Evolutionary conservation across 495 filamentous ascomycete species (phyloP).

Genomic region (Astrothelium macrocarpum): DNA sequence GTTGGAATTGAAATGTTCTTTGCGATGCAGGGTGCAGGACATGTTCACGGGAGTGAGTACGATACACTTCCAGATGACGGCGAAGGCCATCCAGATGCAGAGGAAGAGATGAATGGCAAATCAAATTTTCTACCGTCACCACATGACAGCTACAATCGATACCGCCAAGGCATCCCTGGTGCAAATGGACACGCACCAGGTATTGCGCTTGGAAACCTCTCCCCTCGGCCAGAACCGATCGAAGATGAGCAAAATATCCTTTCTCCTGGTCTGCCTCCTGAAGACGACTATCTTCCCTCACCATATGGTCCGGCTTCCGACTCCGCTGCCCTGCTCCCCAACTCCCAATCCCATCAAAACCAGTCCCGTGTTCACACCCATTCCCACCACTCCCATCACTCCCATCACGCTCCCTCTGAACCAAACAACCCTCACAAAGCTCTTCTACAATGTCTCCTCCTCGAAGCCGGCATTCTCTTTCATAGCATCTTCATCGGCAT

Average conservation of each 20-base stretch:
- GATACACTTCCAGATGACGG: constrained; percentile 6
- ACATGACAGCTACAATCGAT: constrained; percentile 25
- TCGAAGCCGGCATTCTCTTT: constrained; percentile 41
- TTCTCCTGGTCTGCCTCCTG: neutral
- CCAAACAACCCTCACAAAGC: constrained; percentile 25
- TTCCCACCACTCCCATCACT: constrained; percentile 2
- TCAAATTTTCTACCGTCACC: constrained; percentile 9
- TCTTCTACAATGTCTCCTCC: constrained; percentile 34
- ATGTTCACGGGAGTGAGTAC: constrained; percentile 25
- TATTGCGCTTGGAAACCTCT: constrained; percentile 13
- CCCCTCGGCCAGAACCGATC: constrained; percentile 8
- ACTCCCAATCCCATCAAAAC: neutral
- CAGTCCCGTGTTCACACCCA: neutral
- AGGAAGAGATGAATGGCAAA: neutral
- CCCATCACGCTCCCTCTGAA: neutral
- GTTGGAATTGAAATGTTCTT: constrained; percentile 41
- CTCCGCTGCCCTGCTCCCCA: neutral
- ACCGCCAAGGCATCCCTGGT: constrained; percentile 12
- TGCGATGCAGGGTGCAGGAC: constrained; percentile 32
- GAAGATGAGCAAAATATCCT: neutral
- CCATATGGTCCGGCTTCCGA: constrained; percentile 11
- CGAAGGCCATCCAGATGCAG: neutral
- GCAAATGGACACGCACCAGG: constrained; percentile 15
- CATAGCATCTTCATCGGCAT: constrained; percentile 60
- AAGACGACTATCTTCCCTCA: neutral